Base-by-base conservation (phyloP, 2,329 filamentous ascomycete genomes). In the Cladosporium phlei region DNA sequence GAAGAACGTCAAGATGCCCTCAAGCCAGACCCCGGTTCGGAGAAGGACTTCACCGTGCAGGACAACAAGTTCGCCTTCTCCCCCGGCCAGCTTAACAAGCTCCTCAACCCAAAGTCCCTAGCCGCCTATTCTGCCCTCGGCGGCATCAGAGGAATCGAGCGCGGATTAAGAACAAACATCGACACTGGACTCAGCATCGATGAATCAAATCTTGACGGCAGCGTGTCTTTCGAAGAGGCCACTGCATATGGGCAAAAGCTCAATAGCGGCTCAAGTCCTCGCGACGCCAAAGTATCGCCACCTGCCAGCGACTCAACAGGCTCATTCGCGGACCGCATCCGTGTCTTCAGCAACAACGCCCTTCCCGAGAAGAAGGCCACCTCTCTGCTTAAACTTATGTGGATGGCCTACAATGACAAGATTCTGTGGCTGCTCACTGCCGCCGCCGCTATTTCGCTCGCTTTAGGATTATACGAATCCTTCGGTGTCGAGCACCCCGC, bases 31-130 rank as follows among this genome's bases (percentile, higher is more conserved):
- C 83, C 81, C 1, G 83, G 83, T 5, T 85, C 82, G 40, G 85
- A 90, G 62, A 74, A 70, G n/a, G 86, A 91, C 53, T 95, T 94
- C 57, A 58, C 79, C 30, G 76, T 91, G 6, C 75, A 83, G 4
- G 74, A 88, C 62, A 95, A 93, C 63, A 84, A 84, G 0, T 95
- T 95, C 60, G 89, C 88, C 14, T 95, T 88, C 62, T 80, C 82
- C 2, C 83, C 83, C 7, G 89, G 90, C 8, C 83, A 94, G 60
- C 73, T 96, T 52, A 84, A 82, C 52, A 91, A 91, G 67, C 69
- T 93, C 6, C 72, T 89, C 42, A 90, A 90, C 53, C 86, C 87
- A 0, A 93, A 93, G 67, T 89, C 77, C 55, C 70, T 86, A 50
- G 73, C 78, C 21, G 86, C 86, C 3, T 88, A 90, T 52, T 80